phyloP scores from a whole-genome alignment of 2,329 filamentous ascomycete species.

The Coniochaeta pulveracea region DNA sequence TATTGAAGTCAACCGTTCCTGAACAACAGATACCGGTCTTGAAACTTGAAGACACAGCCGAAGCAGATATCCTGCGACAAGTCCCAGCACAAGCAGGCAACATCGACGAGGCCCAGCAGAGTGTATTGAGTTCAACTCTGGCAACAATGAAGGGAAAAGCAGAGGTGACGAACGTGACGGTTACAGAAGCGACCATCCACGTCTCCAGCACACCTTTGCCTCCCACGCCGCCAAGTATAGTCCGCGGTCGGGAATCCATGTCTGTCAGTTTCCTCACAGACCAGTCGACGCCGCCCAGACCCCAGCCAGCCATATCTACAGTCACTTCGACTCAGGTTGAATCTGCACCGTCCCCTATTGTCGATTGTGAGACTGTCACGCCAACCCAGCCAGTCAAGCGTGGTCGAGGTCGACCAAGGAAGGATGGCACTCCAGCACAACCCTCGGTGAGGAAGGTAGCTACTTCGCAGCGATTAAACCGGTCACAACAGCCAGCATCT shows the following conservation, averaged over 20 bases:
- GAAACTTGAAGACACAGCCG: slow-evolving; percentile 20
- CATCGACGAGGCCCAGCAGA: too few relatives aligned
- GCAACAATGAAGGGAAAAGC: too few relatives aligned
- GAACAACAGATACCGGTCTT: slow-evolving; percentile 15
- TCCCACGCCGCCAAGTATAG: background rate
- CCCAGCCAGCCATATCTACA: background rate
- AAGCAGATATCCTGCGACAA: slow-evolving; percentile 8
- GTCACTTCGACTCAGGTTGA: background rate
- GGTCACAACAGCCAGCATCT: too few relatives aligned
- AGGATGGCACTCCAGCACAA: slow-evolving; percentile 11
- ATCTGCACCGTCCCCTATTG: background rate
- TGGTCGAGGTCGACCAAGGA: slow-evolving; percentile 14
- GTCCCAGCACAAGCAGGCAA: slow-evolving; percentile 7
- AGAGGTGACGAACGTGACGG: too few relatives aligned
- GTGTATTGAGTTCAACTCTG: too few relatives aligned
- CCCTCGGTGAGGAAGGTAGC: too few relatives aligned
- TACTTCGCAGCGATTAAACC: too few relatives aligned
- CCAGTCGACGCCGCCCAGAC: background rate
- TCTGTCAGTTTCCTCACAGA: background rate
- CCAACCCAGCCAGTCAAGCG: slow-evolving; percentile 12
- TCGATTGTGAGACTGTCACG: background rate
- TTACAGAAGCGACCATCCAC: background rate
- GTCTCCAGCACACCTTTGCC: background rate
- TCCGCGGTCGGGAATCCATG: background rate
- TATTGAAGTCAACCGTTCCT: slow-evolving; percentile 20